Base-by-base conservation (phyloP, 2,329 filamentous ascomycete species). In the Pestalotiopsis sp. region DNA sequence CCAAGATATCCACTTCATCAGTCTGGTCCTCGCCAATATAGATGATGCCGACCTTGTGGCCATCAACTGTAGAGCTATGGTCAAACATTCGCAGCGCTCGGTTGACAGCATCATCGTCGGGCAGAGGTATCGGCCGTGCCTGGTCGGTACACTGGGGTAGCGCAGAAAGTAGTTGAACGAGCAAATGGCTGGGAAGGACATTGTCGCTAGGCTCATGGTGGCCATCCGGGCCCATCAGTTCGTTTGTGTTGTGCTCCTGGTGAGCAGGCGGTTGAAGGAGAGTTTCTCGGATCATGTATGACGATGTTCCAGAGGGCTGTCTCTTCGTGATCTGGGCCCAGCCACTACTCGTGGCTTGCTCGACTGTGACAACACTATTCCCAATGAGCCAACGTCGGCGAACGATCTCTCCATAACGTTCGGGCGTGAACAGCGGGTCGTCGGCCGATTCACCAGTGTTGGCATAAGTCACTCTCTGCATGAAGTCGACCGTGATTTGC, bases 31-130 rank as follows among this genome's bases (percentile, higher is more conserved):
- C 91, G 67, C 92, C 94, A 71, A 98, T 92, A 79, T 98, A 99
- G 56, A 99, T 91, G 25, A 99, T 92, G 17, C 96, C 96, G 57
- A 97, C 92, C 80, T 97, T 98, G 84, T 98, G 94, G 6, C 94
- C 94, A 79, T 99, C 96, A 4, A 99, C 91, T 9, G 94, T 95
- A 49, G 95, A 92, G 72, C 90, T 97, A 39, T 91, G 90, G 79
- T 99, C 96, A 78, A 99, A 97, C 13, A 90, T 85, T 49, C 88
- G 88, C 52, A 99, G 91, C 0, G 93, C 92, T 73, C 95, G 90
- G 49, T 89, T 87, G 2, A 91, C 89, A 39, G 88, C 86, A 17
- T 93, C 92, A 69, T 92, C 86, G 36, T 85, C 81, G 0, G 94
- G 94, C 6, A 98, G 85, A 0, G 91, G 89, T 60, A 98, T 90